A percentile compares a stretch with the other conserved stretches of the same genome.
These are phyloP conservation scores for Trametes meyenii DNA, from an alignment of 768 basidiomycete species.

Conservation along the genomic window DNA sequence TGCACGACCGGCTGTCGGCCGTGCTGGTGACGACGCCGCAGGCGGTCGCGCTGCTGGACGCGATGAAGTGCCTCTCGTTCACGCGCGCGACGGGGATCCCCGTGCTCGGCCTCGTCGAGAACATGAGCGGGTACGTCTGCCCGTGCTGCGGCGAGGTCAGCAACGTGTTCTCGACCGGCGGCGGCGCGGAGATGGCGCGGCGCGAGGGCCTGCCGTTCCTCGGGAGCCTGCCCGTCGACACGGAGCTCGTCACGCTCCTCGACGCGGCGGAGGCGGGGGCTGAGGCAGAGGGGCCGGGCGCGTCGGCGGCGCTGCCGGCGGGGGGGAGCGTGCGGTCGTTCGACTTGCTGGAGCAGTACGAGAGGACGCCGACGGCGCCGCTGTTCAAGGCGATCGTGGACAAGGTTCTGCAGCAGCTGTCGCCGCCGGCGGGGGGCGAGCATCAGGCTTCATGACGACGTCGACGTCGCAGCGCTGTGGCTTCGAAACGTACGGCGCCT, in stretches of 20 bases:
- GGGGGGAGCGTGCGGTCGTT: constrained; percentile 40
- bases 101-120: constrained; percentile 91
- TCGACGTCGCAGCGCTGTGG: not conserved
- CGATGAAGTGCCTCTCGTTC: constrained; percentile 95
- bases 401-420: constrained; percentile 41
- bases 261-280: constrained; percentile 59
- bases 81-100: constrained; percentile 85
- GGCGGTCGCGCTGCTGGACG: constrained; percentile 93
- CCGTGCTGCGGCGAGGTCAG: constrained; percentile 96
- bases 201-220: constrained; percentile 76
- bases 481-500: constrained; percentile 4
- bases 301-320: constrained; percentile 42
- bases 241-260: constrained; percentile 82
- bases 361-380: constrained; percentile 66
- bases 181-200: constrained; percentile 86
- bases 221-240: constrained; percentile 91
- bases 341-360: constrained; percentile 62
- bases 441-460: constrained; percentile 7
- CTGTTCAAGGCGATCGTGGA: constrained; percentile 66
- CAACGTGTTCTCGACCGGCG: constrained; percentile 93
- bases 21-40: constrained; percentile 97
- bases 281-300: constrained; percentile 26
- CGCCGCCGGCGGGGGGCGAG: not conserved
- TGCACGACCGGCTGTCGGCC: constrained; percentile 75
- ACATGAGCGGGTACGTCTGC: constrained; percentile 98